A percentile compares a stretch with the other conserved stretches of the same genome.
Evolutionary conservation across 257 asterid species (phyloP).

Genomic region (Jacaranda copaia): DNA sequence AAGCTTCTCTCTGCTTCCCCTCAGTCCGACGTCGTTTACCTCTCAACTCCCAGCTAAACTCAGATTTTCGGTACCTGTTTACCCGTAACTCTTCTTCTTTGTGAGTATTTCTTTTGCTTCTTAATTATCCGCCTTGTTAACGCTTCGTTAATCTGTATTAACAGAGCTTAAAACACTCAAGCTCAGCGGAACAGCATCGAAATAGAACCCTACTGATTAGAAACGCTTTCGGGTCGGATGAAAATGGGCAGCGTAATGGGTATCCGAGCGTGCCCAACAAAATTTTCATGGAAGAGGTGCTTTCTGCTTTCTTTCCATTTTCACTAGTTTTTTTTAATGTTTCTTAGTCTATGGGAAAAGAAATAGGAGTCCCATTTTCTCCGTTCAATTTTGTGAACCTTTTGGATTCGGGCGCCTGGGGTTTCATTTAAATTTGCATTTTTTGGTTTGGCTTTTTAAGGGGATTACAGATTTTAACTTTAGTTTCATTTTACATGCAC

Average conservation of each 20-base stretch:
- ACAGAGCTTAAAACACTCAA: conserved; percentile 62
- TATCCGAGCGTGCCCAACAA: conserved; percentile 58
- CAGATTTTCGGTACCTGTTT: conserved; percentile 50
- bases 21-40: conserved; percentile 55
- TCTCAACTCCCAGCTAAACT: conserved; percentile 46
- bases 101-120: neutral
- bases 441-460: conserved; percentile 21
- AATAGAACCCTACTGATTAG: conserved; percentile 38
- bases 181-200: conserved; percentile 44
- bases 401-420: conserved; percentile 23
- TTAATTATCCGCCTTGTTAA: conserved; percentile 25
- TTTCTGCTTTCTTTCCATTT: conserved; percentile 27
- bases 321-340: neutral
- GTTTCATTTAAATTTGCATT: neutral
- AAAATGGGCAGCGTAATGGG: conserved; percentile 53
- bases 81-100: neutral
- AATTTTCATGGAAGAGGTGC: conserved; percentile 84
- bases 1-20: conserved; percentile 59
- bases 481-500: neutral
- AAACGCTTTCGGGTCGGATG: conserved; percentile 61
- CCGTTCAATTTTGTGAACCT: neutral
- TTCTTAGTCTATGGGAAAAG: too few relatives aligned
- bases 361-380: neutral
- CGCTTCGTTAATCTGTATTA: conserved; percentile 22
- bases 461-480: neutral